Percentiles rank a stretch among this genome's conserved stretches.
These are phyloP conservation scores for Boletus reticuloceps DNA, from an alignment of 768 basidiomycete species.

Conservation along the genomic window DNA sequence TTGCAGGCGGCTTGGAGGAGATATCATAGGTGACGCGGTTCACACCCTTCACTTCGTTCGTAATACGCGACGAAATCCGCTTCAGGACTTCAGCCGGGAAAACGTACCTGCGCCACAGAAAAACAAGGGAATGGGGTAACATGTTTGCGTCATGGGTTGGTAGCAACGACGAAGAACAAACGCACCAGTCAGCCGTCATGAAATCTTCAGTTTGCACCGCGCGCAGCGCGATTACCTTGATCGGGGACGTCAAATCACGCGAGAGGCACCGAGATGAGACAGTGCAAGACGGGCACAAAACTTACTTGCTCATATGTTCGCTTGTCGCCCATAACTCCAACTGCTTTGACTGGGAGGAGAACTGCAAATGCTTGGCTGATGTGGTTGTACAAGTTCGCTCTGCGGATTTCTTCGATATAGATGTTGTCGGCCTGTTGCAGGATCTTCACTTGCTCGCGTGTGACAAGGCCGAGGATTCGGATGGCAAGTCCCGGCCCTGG, in stretches of 20 bases:
- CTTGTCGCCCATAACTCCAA: constrained; percentile 96
- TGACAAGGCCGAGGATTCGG: constrained; percentile 95
- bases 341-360: constrained; percentile 91
- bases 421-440: constrained; percentile 91
- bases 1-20: constrained; percentile 93
- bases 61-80: constrained; percentile 93
- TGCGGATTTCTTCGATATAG: constrained; percentile 97
- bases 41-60: constrained; percentile 95
- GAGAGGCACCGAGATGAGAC: not conserved
- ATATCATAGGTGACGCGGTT: constrained; percentile 97
- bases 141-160: not conserved
- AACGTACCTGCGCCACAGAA: constrained; percentile 65
- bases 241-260: constrained; percentile 1
- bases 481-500: constrained; percentile 98
- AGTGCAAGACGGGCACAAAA: not conserved
- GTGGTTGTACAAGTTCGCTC: constrained; percentile 86
- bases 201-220: constrained; percentile 99
- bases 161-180: not conserved
- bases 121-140: constrained; percentile 11
- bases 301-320: constrained; percentile 92
- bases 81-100: constrained; percentile 90
- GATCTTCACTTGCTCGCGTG: constrained; percentile 86
- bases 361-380: constrained; percentile 98
- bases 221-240: constrained; percentile 85
- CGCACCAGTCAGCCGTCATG: constrained; percentile 98